These are phyloP conservation scores for Macrocystidia cucumis DNA, from an alignment of 1,284 basidiomycete genomes.

Conservation along the genomic window DNA sequence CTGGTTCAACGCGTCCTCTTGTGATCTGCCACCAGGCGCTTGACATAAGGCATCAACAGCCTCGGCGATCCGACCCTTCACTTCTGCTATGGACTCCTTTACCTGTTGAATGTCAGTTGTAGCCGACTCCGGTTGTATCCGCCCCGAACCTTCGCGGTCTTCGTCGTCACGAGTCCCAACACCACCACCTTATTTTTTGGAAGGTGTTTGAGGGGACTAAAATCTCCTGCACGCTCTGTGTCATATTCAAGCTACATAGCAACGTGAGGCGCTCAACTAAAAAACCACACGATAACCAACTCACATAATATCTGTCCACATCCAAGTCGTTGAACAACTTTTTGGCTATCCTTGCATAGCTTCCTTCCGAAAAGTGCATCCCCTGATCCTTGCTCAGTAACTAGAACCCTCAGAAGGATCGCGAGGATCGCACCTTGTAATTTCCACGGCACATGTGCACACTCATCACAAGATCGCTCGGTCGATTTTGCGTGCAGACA, in stretches of 20 bases:
- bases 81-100: slow-evolving; percentile 50
- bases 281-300: slow-evolving; percentile 18
- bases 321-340: slow-evolving; percentile 70
- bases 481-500: slow-evolving; percentile 49
- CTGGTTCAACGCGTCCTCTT: slow-evolving; percentile 53
- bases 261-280: slow-evolving; percentile 20
- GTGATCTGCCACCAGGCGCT: slow-evolving; percentile 42
- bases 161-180: slow-evolving; percentile 70
- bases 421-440: slow-evolving; percentile 46
- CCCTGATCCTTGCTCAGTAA: slow-evolving; percentile 46
- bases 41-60: slow-evolving; percentile 54
- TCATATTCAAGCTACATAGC: slow-evolving; percentile 68
- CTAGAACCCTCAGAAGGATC: slow-evolving; percentile 2
- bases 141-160: slow-evolving; percentile 44
- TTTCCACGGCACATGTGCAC: slow-evolving; percentile 80
- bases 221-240: slow-evolving; percentile 64
- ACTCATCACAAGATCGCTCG: slow-evolving; percentile 58
- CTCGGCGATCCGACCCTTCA: slow-evolving; percentile 53
- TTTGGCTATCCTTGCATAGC: slow-evolving; percentile 67
- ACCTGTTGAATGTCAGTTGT: slow-evolving; percentile 25
- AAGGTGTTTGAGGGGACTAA: slow-evolving; percentile 58
- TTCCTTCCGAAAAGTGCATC: slow-evolving; percentile 64
- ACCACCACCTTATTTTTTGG: slow-evolving; percentile 65
- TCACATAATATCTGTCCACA: slow-evolving; percentile 69
- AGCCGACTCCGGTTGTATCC: slow-evolving; percentile 24